phyloP scores from a whole-genome alignment of 2,329 filamentous ascomycete genomes.

The Diaporthe ilicicola region DNA sequence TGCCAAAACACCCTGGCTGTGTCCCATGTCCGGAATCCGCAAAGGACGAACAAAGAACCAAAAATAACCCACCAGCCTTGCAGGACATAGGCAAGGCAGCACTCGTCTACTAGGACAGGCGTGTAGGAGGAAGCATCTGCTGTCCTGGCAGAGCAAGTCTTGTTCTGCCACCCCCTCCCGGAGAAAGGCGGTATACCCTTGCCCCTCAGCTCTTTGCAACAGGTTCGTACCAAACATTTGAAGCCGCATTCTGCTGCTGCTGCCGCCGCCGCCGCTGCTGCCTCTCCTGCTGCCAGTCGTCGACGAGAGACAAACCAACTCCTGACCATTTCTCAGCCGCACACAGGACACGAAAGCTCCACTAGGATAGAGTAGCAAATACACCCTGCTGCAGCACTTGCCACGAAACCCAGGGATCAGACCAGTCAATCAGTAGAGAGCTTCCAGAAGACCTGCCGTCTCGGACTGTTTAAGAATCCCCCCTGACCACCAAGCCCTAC shows the following conservation, averaged over 20 bases:
- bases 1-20: conserved; percentile 25
- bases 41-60: conserved; percentile 35
- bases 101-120: conserved; percentile 27
- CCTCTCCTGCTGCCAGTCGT: conserved; percentile 13
- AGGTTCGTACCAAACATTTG: conserved; percentile 34
- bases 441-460: conserved; percentile 33
- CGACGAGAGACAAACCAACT: conserved; percentile 31
- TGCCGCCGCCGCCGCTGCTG: neutral
- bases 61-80: conserved; percentile 33
- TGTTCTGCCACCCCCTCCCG: conserved; percentile 14
- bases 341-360: conserved; percentile 24
- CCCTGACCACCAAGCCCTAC: conserved; percentile 25
- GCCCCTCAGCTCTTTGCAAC: conserved; percentile 31
- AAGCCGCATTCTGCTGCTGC: conserved; percentile 33
- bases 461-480: conserved; percentile 32
- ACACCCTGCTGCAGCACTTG: conserved; percentile 33
- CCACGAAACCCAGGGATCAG: conserved; percentile 29
- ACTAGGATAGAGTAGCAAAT: conserved; percentile 31
- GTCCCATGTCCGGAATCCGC: conserved; percentile 29
- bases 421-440: conserved; percentile 29
- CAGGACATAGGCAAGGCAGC: conserved; percentile 28
- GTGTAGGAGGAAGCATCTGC: conserved; percentile 29
- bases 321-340: conserved; percentile 31
- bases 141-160: conserved; percentile 28
- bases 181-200: conserved; percentile 29